Evolutionary conservation across 345 rosid species (phyloP), one percentile per base, ranked within the genome.

Genomic region (Garcia nutans): DNA sequence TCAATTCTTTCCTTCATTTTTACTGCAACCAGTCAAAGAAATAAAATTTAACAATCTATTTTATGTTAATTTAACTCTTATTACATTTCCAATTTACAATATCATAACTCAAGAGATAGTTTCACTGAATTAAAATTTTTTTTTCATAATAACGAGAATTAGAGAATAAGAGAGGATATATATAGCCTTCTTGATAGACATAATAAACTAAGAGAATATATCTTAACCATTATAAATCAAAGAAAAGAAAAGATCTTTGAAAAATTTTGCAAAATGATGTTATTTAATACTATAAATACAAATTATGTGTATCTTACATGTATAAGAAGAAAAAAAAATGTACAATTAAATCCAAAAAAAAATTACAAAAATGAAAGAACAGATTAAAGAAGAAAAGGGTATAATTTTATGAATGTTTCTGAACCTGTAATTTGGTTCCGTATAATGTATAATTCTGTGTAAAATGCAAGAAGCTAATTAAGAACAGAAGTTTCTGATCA

Each of bases 381-480:
- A 15, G 45, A 61, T 58, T 45, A 62, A 68, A 33, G 50, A 13
- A 24, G 52, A 65, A 56, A 55, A 68, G 24, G 60, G 17, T 44
- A 31, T 5, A 23, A 42, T 24, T 50, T 56, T 49, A n/a, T 54
- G 49, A 50, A 65, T 62, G 60, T 63, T 73, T 45, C 26, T 10
- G 66, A 55, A 73, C 58, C 58, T 73, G 68, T 61, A 33, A 73
- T 73, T 47, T 73, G 58, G 19, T 61, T 28, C 10, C 4, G 23
- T 10, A 8, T 47, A 37, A 37, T 37, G 5, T 37, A 5, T 33
- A 33, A 33, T 37, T 37, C 7, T 37, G 6, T 37, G 41, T 37
- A 6, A 20, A 45, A 47, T 44, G 44, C 33, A 12, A 66, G 20
- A 15, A 10, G 67, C 28, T 20, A n/a, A n/a, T n/a, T n/a, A 44